These are phyloP conservation scores for Chaetothyriales sp. DNA, from an alignment of 2,329 filamentous ascomycete species.

Conservation along the genomic window DNA sequence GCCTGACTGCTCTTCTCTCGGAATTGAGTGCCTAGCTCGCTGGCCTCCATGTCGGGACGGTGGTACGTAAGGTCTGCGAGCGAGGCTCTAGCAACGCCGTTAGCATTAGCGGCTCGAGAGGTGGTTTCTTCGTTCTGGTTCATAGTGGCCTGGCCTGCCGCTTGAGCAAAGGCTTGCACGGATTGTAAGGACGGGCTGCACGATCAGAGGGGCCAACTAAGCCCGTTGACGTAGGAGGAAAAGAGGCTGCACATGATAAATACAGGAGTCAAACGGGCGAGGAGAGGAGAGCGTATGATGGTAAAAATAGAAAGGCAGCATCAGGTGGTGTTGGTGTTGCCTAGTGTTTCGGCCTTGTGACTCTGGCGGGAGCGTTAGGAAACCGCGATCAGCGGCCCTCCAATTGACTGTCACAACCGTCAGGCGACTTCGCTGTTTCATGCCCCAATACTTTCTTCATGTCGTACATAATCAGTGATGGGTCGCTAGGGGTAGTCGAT, in stretches of 20 bases:
- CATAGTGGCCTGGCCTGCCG: neutral
- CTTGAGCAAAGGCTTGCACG: neutral
- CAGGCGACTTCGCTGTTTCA: neutral
- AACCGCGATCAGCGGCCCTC: neutral
- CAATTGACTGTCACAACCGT: neutral
- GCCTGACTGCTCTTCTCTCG: neutral
- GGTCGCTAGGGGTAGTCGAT: slow-evolving; percentile 16
- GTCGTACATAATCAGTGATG: neutral
- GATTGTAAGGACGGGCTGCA: neutral
- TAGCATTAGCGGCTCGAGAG: neutral
- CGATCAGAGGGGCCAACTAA: neutral
- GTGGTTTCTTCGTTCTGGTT: neutral
- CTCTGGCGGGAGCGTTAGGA: neutral
- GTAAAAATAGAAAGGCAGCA: neutral
- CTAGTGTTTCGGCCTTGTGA: neutral
- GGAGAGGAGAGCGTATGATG: neutral
- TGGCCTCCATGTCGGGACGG: neutral
- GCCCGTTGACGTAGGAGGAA: neutral
- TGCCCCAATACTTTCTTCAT: neutral
- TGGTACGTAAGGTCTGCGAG: neutral
- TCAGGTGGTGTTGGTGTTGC: neutral
- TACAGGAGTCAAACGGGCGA: neutral
- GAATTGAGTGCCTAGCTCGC: neutral
- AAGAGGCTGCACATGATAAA: neutral
- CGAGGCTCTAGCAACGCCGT: neutral